Conservation (phyloP, 2,329 filamentous ascomycete species). For the Aspergillus nomiae region DNA sequence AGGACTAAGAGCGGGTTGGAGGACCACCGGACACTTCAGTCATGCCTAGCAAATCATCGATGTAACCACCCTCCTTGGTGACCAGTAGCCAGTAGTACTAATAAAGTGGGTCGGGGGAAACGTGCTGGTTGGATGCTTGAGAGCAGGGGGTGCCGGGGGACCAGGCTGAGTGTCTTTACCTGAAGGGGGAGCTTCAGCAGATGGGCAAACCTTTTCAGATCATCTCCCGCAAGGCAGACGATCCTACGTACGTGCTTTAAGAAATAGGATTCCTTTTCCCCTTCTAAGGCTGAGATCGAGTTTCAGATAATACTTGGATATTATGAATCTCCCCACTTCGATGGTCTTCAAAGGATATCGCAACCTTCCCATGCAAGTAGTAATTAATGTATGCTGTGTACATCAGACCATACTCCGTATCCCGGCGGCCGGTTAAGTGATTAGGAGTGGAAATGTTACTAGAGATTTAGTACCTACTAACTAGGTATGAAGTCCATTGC, state of each 20-base stretch:
- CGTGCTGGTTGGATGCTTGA: constrained; percentile 3
- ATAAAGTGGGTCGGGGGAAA: constrained; percentile 5
- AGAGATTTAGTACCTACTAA: background rate
- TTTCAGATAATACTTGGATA: background rate
- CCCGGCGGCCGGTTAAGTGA: background rate
- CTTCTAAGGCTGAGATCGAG: background rate
- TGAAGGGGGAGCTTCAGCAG: constrained; percentile 41
- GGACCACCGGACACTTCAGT: background rate
- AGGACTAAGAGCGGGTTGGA: no score
- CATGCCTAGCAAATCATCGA: constrained; percentile 12
- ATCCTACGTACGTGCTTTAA: background rate
- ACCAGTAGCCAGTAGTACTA: background rate
- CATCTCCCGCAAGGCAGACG: background rate
- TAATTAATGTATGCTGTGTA: background rate
- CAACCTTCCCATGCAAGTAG: background rate
- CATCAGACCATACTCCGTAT: background rate
- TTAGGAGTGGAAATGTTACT: background rate
- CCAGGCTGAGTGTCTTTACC: constrained; percentile 24
- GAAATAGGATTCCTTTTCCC: background rate
- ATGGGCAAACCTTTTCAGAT: constrained; percentile 16
- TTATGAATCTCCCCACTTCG: background rate
- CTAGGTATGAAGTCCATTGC: background rate
- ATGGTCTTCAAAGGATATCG: background rate
- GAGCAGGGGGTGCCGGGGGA: constrained; percentile 12
- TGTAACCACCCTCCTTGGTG: background rate